Conservation (phyloP, 345 rosid genomes). For the Hypericum perforatum region DNA sequence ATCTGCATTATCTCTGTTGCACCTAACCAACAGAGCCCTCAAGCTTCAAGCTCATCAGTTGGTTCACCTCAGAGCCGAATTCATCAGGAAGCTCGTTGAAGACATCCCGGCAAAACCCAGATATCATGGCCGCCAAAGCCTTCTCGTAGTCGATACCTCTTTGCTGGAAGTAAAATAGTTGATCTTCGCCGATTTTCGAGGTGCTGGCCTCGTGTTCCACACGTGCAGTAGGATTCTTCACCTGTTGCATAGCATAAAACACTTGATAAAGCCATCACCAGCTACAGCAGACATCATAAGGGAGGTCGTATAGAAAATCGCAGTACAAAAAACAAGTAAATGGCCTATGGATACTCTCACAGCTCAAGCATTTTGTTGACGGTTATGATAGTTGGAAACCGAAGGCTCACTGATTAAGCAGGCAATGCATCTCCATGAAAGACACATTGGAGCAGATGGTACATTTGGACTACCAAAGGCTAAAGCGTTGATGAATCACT, state of each 20-base stretch:
- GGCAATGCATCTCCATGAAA: no score
- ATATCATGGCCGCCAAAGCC: conserved; percentile 95
- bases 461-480: no score
- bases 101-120: conserved; percentile 82
- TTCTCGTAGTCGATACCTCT: conserved; percentile 90
- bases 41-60: conserved; percentile 87
- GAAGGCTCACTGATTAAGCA: no score
- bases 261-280: neutral
- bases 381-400: no score
- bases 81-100: conserved; percentile 92
- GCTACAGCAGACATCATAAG: no score
- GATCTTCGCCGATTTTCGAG: conserved; percentile 87
- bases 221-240: conserved; percentile 76
- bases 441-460: no score
- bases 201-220: conserved; percentile 97
- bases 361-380: no score
- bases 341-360: no score
- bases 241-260: conserved; percentile 27
- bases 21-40: conserved; percentile 86
- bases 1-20: no score
- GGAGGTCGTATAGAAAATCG: no score
- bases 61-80: conserved; percentile 84
- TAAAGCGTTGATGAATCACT: no score
- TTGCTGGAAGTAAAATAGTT: conserved; percentile 94
- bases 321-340: no score